These are phyloP conservation scores for Colletotrichum cereale DNA, from an alignment of 2,329 filamentous ascomycete species.

Conservation along the genomic window DNA sequence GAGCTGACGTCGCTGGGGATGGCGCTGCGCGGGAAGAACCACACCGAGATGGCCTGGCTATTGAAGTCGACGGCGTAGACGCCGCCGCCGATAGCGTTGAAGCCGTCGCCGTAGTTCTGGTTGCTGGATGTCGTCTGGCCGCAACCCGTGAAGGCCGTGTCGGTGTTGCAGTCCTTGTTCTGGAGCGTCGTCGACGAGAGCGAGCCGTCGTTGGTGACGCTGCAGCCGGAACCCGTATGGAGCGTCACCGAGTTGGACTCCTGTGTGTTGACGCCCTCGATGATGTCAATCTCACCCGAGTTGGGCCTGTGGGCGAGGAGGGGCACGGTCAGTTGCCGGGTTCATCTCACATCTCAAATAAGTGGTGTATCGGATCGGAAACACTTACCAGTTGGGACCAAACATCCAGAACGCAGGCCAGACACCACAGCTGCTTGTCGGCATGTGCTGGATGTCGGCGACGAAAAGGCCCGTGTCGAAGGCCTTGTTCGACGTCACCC, in stretches of 20 bases:
- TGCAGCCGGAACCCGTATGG: slow-evolving; percentile 74
- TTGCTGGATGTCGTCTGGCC: slow-evolving; percentile 63
- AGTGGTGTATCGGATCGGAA: neutral
- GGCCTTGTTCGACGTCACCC: slow-evolving; percentile 73
- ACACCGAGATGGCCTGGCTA: slow-evolving; percentile 77
- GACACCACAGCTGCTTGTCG: slow-evolving; percentile 75
- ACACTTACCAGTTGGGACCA: slow-evolving; percentile 71
- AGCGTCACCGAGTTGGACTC: slow-evolving; percentile 73
- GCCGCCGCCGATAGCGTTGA: slow-evolving; percentile 78
- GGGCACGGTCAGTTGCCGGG: neutral
- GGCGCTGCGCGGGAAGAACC: slow-evolving; percentile 79
- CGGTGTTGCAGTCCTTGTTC: slow-evolving; percentile 68
- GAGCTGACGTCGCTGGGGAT: slow-evolving; percentile 74
- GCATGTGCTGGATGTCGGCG: slow-evolving; percentile 82
- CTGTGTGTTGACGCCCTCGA: slow-evolving; percentile 80
- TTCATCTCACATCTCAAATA: neutral
- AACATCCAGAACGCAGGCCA: slow-evolving; percentile 83
- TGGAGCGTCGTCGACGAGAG: slow-evolving; percentile 60
- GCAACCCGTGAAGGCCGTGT: slow-evolving; percentile 70
- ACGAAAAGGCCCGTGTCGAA: slow-evolving; percentile 80
- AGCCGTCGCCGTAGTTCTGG: slow-evolving; percentile 73
- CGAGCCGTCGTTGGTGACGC: slow-evolving; percentile 63
- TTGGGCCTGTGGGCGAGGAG: slow-evolving; percentile 54
- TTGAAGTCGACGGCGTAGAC: slow-evolving; percentile 86
- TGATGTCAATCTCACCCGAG: slow-evolving; percentile 82